These are phyloP conservation scores for Stropharia rugosoannulata DNA, from an alignment of 768 basidiomycete genomes.

Conservation along the genomic window DNA sequence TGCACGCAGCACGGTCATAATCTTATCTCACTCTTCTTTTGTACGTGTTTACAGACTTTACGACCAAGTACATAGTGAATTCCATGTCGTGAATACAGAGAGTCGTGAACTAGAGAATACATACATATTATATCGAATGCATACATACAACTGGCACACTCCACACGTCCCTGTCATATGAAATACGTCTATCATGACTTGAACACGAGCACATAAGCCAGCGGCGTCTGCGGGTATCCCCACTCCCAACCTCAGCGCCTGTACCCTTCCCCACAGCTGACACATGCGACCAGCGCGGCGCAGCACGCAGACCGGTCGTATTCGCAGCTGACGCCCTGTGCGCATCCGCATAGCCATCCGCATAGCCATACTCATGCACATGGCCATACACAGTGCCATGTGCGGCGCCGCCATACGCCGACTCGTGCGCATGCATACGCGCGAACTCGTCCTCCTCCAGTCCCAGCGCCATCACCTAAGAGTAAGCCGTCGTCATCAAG, in stretches of 20 bases:
- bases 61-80: too few relatives aligned
- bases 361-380: too few relatives aligned
- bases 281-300: neutral
- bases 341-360: neutral
- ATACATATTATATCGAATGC: too few relatives aligned
- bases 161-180: too few relatives aligned
- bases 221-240: neutral
- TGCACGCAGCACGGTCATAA: too few relatives aligned
- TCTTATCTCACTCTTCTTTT: too few relatives aligned
- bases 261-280: neutral
- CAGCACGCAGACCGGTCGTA: neutral
- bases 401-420: neutral
- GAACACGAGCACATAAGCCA: constrained; percentile 5
- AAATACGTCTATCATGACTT: neutral
- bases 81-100: too few relatives aligned
- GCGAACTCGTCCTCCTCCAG: neutral
- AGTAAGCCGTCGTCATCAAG: too few relatives aligned
- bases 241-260: neutral
- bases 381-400: neutral
- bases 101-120: too few relatives aligned
- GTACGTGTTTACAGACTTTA: too few relatives aligned
- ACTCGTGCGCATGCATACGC: neutral
- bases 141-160: too few relatives aligned
- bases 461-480: neutral
- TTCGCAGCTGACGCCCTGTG: neutral